These are phyloP conservation scores for Tetrapisispora namnaoensis DNA, from an alignment of 805 yeast genomes.

Conservation along the genomic window DNA sequence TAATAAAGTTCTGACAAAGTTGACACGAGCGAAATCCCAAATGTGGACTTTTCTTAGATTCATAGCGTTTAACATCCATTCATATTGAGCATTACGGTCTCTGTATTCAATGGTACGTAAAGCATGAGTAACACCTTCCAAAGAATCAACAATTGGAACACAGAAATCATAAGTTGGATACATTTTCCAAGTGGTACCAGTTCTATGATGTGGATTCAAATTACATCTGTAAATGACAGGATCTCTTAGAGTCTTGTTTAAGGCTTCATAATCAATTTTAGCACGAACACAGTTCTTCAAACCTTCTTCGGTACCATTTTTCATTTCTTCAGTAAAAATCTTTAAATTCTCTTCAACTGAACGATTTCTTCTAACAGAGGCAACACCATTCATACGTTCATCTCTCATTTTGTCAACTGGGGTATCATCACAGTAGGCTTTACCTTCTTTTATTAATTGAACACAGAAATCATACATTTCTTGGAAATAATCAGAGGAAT, in stretches of 20 bases:
- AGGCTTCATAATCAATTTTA: slow-evolving; percentile 82
- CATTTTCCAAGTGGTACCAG: slow-evolving; percentile 87
- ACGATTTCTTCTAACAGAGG: slow-evolving; percentile 86
- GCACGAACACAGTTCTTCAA: slow-evolving; percentile 91
- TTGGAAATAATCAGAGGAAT: slow-evolving; percentile 89
- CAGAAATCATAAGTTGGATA: slow-evolving; percentile 99
- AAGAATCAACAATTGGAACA: slow-evolving; percentile 89
- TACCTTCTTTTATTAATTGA: slow-evolving; percentile 84
- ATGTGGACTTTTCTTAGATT: slow-evolving; percentile 83
- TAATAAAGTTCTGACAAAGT: slow-evolving; percentile 88
- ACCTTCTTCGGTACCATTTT: slow-evolving; percentile 87
- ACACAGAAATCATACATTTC: slow-evolving; percentile 82
- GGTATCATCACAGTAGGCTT: slow-evolving; percentile 97
- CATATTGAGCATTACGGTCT: slow-evolving; percentile 97
- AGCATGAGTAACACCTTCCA: slow-evolving; percentile 97
- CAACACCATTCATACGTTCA: slow-evolving; percentile 95
- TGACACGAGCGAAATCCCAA: slow-evolving; percentile 97
- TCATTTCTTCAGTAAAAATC: slow-evolving; percentile 86
- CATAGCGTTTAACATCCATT: slow-evolving; percentile 83
- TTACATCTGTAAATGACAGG: slow-evolving; percentile 98
- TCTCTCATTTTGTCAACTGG: slow-evolving; percentile 93
- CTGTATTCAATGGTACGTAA: slow-evolving; percentile 97
- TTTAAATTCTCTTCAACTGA: slow-evolving; percentile 83
- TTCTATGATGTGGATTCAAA: slow-evolving; percentile 95
- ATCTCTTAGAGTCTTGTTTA: slow-evolving; percentile 92